Evolutionary conservation across 345 rosid species (phyloP), one percentile per base, ranked within the genome.

Genomic region (Melaleuca quinquenervia): DNA sequence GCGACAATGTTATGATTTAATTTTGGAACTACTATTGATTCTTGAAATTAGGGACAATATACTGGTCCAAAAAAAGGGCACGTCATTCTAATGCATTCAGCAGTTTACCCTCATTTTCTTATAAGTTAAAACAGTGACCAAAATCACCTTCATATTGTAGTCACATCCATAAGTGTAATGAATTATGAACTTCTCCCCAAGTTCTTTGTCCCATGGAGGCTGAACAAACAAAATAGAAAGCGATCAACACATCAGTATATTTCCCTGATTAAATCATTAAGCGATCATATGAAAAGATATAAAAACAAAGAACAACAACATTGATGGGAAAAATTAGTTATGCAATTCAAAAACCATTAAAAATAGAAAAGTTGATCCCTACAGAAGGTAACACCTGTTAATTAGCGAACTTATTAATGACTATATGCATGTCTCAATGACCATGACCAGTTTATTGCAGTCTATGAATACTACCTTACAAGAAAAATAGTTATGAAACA

Each of bases 191-290:
- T 95, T 96, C 84, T 92, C 89, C 75, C 96, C 96, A 55, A 96
- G 49, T 89, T 94, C 96, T 86, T 92, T 98, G 91, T 96, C 99
- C 99, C 99, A 98, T 51, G 99, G 99, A 85, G 99, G 99, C 99
- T 98, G 92, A 86, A 76, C 58, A 56, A 84, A 90, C 90, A 88
- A 32, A 89, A 91, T 85, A 88, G 26, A 70, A 36, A 82, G 86
- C 74, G 48, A 45, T 87, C 88, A 29, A 50, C 45, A 44, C 24
- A 83, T 74, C 80, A 70, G 80, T 18, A 84, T 36, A 83, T 26
- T 55, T 82, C 62, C 62, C 26, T 70, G 7, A 13, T 36, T 29
- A 82, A 15, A 41, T 82, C 41, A 45, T 27, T 64, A 44, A 16
- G 29, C 3, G 5, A 45, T 32, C 52, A 29, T 60, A 62, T 10